A percentile compares a stretch with the other conserved stretches of the same genome.
Evolutionary conservation across 2,329 filamentous ascomycete species (phyloP).

Genomic region (Botrytis porri): DNA sequence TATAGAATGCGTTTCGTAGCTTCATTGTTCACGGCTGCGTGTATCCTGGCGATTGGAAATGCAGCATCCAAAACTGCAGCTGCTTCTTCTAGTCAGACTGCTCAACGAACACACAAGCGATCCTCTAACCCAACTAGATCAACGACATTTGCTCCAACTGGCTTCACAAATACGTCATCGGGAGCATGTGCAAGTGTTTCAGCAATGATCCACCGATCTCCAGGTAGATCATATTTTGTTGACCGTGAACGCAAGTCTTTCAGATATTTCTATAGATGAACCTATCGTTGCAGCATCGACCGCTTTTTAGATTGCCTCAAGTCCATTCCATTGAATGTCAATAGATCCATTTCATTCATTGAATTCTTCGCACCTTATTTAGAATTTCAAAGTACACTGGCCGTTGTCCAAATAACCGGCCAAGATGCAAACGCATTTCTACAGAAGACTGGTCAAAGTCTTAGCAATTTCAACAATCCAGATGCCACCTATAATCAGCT

Average conservation of each 20-base stretch:
- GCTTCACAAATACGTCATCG: neutral
- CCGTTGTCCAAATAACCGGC: conserved; percentile 54
- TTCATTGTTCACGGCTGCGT: neutral
- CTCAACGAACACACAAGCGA: neutral
- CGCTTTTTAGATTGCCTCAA: conserved; percentile 33
- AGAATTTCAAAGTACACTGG: conserved; percentile 31
- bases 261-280: conserved; percentile 18
- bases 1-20: neutral
- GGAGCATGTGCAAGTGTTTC: conserved; percentile 6
- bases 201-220: neutral
- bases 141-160: neutral
- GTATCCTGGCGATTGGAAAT: neutral
- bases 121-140: neutral
- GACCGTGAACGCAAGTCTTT: neutral
- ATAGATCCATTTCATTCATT: conserved; percentile 23
- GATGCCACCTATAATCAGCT: no score
- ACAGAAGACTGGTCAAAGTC: conserved; percentile 41
- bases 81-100: neutral
- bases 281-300: neutral
- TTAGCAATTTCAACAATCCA: neutral
- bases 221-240: neutral
- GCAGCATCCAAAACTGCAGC: neutral
- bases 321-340: conserved; percentile 29
- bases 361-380: conserved; percentile 31
- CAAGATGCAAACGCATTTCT: conserved; percentile 48